A percentile compares a stretch with the other conserved stretches of the same genome.
phyloP scores from a whole-genome alignment of 78 protist genomes.

The Bigelowiella natans region DNA sequence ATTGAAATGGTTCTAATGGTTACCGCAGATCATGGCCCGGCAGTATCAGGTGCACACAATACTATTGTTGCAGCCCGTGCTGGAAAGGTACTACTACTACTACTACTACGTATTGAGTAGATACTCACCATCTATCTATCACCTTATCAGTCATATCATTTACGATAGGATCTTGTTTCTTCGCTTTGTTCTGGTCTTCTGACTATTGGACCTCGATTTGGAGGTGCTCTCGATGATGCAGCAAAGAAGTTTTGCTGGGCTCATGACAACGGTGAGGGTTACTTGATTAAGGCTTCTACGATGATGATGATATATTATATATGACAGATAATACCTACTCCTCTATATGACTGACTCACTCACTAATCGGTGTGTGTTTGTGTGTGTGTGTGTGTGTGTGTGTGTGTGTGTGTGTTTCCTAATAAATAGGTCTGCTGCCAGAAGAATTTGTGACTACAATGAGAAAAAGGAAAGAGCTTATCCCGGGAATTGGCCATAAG shows the following conservation, averaged over 20 bases:
- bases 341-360: too few relatives aligned
- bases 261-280: constrained; percentile 43
- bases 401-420: too few relatives aligned
- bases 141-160: too few relatives aligned
- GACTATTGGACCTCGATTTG: constrained; percentile 81
- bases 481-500: constrained; percentile 86
- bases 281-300: too few relatives aligned
- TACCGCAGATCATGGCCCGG: constrained; percentile 90
- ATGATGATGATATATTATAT: too few relatives aligned
- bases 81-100: too few relatives aligned
- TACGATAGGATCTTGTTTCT: constrained; percentile 61
- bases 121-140: too few relatives aligned
- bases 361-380: too few relatives aligned
- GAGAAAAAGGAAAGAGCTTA: constrained; percentile 57
- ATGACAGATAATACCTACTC: too few relatives aligned
- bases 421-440: constrained; percentile 39
- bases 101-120: too few relatives aligned
- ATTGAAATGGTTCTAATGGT: constrained; percentile 63
- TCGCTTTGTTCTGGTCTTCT: constrained; percentile 74
- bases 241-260: constrained; percentile 59
- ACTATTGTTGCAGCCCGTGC: constrained; percentile 73
- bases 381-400: too few relatives aligned
- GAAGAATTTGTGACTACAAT: constrained; percentile 65
- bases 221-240: constrained; percentile 84
- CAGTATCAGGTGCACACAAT: constrained; percentile 89